Conservation (phyloP, 1,139 yeast genomes). For the Zhuliangozyma blackwelliae region DNA sequence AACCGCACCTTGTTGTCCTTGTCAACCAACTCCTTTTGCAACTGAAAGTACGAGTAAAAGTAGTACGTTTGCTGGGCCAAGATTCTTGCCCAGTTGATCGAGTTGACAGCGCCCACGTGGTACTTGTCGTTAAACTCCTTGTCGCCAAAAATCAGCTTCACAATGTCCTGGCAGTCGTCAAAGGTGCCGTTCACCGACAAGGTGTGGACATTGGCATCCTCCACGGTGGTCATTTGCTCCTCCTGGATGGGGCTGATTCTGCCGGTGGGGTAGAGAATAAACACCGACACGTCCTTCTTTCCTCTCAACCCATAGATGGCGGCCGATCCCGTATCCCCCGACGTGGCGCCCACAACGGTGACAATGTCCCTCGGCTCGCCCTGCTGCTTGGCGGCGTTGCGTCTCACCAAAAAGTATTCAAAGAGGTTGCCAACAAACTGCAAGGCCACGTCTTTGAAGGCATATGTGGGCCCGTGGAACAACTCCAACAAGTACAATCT, state of each 20-base stretch:
- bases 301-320: constrained; percentile 97
- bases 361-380: constrained; percentile 66
- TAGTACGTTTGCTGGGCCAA: constrained; percentile 96
- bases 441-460: constrained; percentile 96
- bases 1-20: constrained; percentile 56
- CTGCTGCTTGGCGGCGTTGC: constrained; percentile 59
- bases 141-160: constrained; percentile 90
- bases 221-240: constrained; percentile 98
- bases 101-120: constrained; percentile 96
- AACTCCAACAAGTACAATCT: constrained; percentile 77
- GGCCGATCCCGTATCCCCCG: constrained; percentile 99
- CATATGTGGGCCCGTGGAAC: constrained; percentile 99
- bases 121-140: constrained; percentile 78
- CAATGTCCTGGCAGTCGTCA: constrained; percentile 97
- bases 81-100: constrained; percentile 98
- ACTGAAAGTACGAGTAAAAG: constrained; percentile 84
- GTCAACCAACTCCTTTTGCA: constrained; percentile 34
- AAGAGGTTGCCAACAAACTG: constrained; percentile 96
- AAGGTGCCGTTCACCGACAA: constrained; percentile 92
- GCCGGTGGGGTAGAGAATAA: constrained; percentile 94
- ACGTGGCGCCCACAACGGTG: constrained; percentile 98
- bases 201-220: constrained; percentile 89
- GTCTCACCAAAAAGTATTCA: constrained; percentile 81
- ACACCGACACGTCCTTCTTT: constrained; percentile 93
- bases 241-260: constrained; percentile 97